These are phyloP conservation scores for Irpex lacteus DNA, from an alignment of 1,284 basidiomycete species.

Conservation along the genomic window DNA sequence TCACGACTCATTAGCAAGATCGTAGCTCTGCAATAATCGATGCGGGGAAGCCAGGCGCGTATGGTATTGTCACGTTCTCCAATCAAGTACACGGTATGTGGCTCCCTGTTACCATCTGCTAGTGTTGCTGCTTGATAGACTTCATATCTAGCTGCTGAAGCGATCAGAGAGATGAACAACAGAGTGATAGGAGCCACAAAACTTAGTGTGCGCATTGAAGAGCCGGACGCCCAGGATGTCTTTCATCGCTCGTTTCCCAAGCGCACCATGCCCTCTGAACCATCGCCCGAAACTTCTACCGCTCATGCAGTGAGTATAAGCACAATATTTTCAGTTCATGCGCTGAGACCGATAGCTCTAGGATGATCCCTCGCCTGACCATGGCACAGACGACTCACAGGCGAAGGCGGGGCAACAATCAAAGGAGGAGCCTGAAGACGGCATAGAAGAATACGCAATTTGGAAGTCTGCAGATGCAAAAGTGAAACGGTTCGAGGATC, in stretches of 20 bases:
- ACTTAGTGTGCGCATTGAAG: constrained; percentile 1
- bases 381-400: too few relatives aligned
- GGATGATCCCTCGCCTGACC: too few relatives aligned
- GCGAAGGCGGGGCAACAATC: too few relatives aligned
- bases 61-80: neutral
- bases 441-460: too few relatives aligned
- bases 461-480: too few relatives aligned
- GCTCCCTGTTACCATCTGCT: neutral
- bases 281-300: neutral
- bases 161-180: neutral
- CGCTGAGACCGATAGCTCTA: too few relatives aligned
- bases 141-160: neutral
- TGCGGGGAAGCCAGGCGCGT: neutral
- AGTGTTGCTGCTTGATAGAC: neutral
- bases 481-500: too few relatives aligned
- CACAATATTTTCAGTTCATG: neutral
- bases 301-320: neutral
- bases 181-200: neutral
- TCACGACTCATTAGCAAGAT: neutral
- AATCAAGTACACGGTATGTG: neutral
- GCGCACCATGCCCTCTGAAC: neutral
- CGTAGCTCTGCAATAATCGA: neutral
- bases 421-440: too few relatives aligned
- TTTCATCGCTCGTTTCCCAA: neutral
- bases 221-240: neutral